Evolutionary conservation across 306 rosid species (phyloP), one percentile per base, ranked within the genome.

Genomic region (Rubus idaeus): DNA sequence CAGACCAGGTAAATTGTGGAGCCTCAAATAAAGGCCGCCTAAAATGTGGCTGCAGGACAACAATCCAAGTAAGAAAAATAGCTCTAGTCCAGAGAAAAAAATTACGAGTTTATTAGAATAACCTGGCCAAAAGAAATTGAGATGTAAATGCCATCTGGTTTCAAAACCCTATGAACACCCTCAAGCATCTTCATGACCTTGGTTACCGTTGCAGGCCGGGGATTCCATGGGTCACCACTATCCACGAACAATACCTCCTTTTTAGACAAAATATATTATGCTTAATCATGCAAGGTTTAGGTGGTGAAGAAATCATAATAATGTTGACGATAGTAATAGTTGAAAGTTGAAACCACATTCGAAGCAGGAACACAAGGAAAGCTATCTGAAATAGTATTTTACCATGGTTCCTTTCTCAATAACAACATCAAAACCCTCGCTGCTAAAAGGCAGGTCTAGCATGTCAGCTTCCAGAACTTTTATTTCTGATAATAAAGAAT

Each of bases 391-490:
- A 60, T 65, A 3, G 21, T 26, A 50, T 30, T 76, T 86, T 94
- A 91, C 97, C 97, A 90, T 94, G 58, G 98, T 92, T 85, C 97
- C 97, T 82, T 94, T 94, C 93, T 94, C 98, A 76, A 94, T 90
- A 84, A 94, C 87, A 73, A 90, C 83, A 80, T 94, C 98, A 87
- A 92, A 94, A 84, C 84, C 83, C 79, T 86, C 93, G 35, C 90
- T 82, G 53, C 84, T 82, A 87, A 94, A 94, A 46, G 98, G 97
- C 73, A 92, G 88, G 86, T 92, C 92, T 84, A 94, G 92, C 98
- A 94, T 94, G 85, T 92, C 95, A 80, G 96, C 98, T 83, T 92
- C 91, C 87, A 83, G 85, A 84, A 92, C 97, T 88, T 91, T 90
- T 55, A 94, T 89, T 82, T 87, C 98, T 94, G 87, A 80, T 44